phyloP scores from a whole-genome alignment of 345 rosid species.

The Xanthoceras sorbifolium region DNA sequence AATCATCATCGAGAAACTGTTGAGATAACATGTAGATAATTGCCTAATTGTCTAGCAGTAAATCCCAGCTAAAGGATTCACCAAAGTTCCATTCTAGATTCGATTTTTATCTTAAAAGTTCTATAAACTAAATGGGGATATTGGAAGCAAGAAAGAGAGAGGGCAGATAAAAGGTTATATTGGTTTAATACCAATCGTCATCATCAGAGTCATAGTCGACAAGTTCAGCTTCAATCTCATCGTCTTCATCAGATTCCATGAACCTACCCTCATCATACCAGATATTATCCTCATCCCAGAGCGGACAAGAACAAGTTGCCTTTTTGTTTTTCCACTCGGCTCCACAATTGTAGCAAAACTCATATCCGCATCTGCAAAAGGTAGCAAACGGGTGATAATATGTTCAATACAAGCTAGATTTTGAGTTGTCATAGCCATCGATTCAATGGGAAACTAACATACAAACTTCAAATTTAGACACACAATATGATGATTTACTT shows the following conservation, averaged over 20 bases:
- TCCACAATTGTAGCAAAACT: constrained; percentile 77
- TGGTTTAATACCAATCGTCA: background rate
- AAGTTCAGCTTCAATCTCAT: background rate
- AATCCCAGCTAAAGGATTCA: background rate
- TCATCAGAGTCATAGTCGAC: constrained; percentile 20
- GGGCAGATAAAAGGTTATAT: background rate
- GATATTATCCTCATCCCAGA: constrained; percentile 54
- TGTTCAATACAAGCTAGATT: background rate
- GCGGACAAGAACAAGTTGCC: constrained; percentile 59
- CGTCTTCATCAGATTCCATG: constrained; percentile 23
- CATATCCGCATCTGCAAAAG: constrained; percentile 49
- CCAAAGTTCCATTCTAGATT: background rate
- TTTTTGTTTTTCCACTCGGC: constrained; percentile 57
- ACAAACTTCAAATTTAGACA: background rate
- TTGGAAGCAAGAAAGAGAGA: background rate
- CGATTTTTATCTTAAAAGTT: background rate
- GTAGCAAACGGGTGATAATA: background rate
- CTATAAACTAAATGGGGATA: too few relatives aligned
- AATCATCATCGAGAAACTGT: too few relatives aligned
- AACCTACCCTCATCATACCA: constrained; percentile 23
- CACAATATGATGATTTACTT: background rate
- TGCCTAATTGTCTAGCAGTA: background rate
- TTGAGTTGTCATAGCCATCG: background rate
- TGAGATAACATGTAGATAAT: background rate
- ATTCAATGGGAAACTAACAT: background rate